Evolutionary conservation across 768 basidiomycete genomes (phyloP).

Genomic region (Termitomyces eurrhizus): DNA sequence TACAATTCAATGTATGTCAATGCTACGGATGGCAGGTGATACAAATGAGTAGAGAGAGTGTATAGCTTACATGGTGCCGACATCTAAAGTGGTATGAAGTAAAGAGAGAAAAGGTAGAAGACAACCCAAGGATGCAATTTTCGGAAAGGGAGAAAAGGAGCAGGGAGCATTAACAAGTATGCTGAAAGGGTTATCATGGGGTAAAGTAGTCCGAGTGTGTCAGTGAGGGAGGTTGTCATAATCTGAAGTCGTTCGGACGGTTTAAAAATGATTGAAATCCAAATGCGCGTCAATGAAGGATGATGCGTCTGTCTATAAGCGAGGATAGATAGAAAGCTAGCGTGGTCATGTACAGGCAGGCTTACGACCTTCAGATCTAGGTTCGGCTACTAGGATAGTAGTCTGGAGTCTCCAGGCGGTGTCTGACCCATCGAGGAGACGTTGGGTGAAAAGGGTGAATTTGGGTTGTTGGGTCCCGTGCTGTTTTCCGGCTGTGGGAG

Average conservation of each 20-base stretch:
- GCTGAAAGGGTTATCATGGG: slow-evolving; percentile 10
- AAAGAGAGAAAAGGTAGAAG: slow-evolving; percentile 1
- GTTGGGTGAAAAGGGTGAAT: slow-evolving; percentile 8
- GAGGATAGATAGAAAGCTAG: slow-evolving; percentile 3
- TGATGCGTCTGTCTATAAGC: slow-evolving; percentile 11
- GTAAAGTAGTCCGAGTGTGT: slow-evolving; percentile 8
- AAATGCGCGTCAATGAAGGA: slow-evolving; percentile 5
- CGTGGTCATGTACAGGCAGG: slow-evolving; percentile 32
- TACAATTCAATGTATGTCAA: slow-evolving; percentile 1
- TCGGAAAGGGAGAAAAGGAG: slow-evolving; percentile 2
- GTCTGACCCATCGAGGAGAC: slow-evolving; percentile 15
- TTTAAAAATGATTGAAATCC: background rate
- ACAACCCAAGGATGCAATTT: slow-evolving; percentile 1
- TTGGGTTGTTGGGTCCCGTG: slow-evolving; percentile 7
- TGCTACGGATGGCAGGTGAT: slow-evolving; percentile 8
- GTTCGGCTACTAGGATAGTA: slow-evolving; percentile 4
- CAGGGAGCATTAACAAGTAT: slow-evolving; percentile 6
- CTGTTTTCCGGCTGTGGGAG: slow-evolving; percentile 3
- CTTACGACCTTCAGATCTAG: slow-evolving; percentile 40
- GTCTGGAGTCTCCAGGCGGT: slow-evolving; percentile 1
- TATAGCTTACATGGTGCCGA: slow-evolving; percentile 17
- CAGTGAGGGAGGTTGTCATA: slow-evolving; percentile 9
- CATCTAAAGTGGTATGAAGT: slow-evolving; percentile 21
- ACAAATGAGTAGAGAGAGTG: slow-evolving; percentile 19
- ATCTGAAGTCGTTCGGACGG: slow-evolving; percentile 6